Evolutionary conservation across 352 stramenopile genomes (phyloP).

Genomic region (Discostella stelligera): DNA sequence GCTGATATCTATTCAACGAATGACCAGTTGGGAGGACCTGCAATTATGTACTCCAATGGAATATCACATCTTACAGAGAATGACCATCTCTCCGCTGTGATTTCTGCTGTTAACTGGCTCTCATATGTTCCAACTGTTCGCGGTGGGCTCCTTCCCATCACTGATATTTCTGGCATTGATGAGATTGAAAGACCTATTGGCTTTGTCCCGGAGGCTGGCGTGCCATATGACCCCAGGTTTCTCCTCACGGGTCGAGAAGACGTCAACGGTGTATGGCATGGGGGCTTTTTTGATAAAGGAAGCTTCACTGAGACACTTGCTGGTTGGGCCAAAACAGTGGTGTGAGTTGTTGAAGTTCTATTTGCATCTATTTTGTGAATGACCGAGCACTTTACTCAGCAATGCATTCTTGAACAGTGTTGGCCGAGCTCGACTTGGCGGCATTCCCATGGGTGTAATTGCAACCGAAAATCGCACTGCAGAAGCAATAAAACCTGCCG

Average conservation of each 20-base stretch:
- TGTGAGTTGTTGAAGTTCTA: slow-evolving; percentile 52
- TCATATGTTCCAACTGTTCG: slow-evolving; percentile 82
- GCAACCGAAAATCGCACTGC: slow-evolving; percentile 97
- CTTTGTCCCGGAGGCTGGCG: slow-evolving; percentile 89
- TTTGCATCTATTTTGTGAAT: background rate
- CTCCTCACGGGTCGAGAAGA: slow-evolving; percentile 87
- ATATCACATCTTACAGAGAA: slow-evolving; percentile 96
- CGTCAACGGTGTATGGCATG: slow-evolving; percentile 73
- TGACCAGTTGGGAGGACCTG: slow-evolving; percentile 98
- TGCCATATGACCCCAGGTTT: slow-evolving; percentile 93
- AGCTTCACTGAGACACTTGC: slow-evolving; percentile 98
- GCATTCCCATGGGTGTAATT: slow-evolving; percentile 98
- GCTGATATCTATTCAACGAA: slow-evolving; percentile 99
- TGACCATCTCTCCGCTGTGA: slow-evolving; percentile 95
- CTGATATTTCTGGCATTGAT: slow-evolving; percentile 82
- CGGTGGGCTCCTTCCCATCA: slow-evolving; percentile 71
- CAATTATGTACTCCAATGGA: slow-evolving; percentile 99
- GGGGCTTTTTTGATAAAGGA: slow-evolving; percentile 84
- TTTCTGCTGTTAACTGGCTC: slow-evolving; percentile 96
- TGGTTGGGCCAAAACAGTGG: slow-evolving; percentile 99
- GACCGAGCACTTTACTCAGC: too few relatives aligned
- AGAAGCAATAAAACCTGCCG: slow-evolving; percentile 95
- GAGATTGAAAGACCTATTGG: slow-evolving; percentile 86
- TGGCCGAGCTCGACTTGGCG: slow-evolving; percentile 94
- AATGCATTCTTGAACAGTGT: slow-evolving; percentile 53